Percentiles rank a stretch among this genome's conserved stretches.
Evolutionary conservation across 148 eudicot species (phyloP).

Genomic region (Vaccinium darrowii): DNA sequence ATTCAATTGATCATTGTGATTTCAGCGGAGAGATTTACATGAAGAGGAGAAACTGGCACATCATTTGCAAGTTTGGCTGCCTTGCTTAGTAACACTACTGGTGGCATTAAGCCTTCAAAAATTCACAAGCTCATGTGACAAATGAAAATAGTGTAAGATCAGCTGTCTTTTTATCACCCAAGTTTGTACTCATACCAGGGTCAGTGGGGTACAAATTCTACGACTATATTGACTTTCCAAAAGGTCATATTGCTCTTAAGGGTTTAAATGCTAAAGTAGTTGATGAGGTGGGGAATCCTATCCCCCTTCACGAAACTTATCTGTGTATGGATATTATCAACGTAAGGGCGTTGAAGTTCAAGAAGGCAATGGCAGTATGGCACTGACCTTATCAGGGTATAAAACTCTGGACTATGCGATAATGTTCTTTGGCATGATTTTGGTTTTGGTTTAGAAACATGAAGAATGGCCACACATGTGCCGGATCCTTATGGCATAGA

Average conservation of each 20-base stretch:
- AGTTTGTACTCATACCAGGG: conserved; percentile 63
- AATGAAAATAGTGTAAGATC: conserved; percentile 35
- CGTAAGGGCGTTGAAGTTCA: too few relatives aligned
- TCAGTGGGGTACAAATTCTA: conserved; percentile 57
- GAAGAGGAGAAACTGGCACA: conserved; percentile 27
- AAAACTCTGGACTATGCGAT: too few relatives aligned
- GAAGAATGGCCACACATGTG: conserved; percentile 61
- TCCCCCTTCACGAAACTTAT: conserved; percentile 81
- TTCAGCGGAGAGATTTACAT: background rate
- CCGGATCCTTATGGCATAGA: conserved; percentile 88
- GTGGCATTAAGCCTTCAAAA: conserved; percentile 27
- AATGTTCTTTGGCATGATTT: conserved; percentile 68
- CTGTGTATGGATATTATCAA: conserved; percentile 55
- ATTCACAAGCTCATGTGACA: conserved; percentile 28
- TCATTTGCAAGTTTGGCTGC: conserved; percentile 22
- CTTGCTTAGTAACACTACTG: conserved; percentile 20
- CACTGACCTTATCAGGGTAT: too few relatives aligned
- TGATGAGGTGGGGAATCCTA: conserved; percentile 65
- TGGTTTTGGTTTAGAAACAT: conserved; percentile 88
- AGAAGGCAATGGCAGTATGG: too few relatives aligned
- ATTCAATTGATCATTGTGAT: background rate
- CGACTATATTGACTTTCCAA: conserved; percentile 66
- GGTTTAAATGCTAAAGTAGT: conserved; percentile 80
- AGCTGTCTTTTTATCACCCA: conserved; percentile 56
- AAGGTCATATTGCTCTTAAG: conserved; percentile 75